Conservation (phyloP, 805 yeast genomes). For the Kodamaea kakaduensis region DNA sequence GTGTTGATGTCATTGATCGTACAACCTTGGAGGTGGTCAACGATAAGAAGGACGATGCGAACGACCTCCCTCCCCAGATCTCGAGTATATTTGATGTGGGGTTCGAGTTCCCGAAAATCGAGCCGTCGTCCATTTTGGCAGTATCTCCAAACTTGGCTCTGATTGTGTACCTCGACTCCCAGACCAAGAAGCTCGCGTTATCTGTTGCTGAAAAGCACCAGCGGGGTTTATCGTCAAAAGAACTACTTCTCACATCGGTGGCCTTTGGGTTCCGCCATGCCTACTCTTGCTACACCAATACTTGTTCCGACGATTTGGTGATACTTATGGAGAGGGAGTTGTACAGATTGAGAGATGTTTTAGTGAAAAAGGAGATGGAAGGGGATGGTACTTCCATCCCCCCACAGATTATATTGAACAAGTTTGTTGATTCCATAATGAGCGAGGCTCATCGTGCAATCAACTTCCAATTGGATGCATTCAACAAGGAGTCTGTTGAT, state of each 20-base stretch:
- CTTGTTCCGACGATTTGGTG: conserved; percentile 67
- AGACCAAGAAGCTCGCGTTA: conserved; percentile 15
- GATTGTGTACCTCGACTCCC: conserved; percentile 22
- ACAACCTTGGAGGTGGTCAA: conserved; percentile 21
- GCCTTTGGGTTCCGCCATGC: conserved; percentile 67
- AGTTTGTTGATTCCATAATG: conserved; percentile 42
- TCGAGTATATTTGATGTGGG: conserved; percentile 52
- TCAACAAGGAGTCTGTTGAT: conserved; percentile 71
- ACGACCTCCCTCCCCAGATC: conserved; percentile 15
- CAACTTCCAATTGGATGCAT: conserved; percentile 61
- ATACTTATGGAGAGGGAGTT: conserved; percentile 51
- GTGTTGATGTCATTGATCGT: conserved; percentile 44
- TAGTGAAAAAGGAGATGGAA: conserved; percentile 6
- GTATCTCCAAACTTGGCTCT: conserved; percentile 53
- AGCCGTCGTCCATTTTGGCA: conserved; percentile 18
- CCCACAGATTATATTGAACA: conserved; percentile 13
- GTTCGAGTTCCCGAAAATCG: conserved; percentile 39
- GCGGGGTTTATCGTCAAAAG: conserved; percentile 22
- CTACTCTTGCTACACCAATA: conserved; percentile 62
- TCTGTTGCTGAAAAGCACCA: conserved; percentile 18
- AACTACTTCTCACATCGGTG: conserved; percentile 44
- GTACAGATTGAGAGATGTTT: no score
- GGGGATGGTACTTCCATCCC: conserved; percentile 7
- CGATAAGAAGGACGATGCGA: conserved; percentile 5
- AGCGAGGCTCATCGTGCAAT: conserved; percentile 74